Base-by-base conservation (phyloP, 768 basidiomycete genomes). In the Tricholoma saponaceum region DNA sequence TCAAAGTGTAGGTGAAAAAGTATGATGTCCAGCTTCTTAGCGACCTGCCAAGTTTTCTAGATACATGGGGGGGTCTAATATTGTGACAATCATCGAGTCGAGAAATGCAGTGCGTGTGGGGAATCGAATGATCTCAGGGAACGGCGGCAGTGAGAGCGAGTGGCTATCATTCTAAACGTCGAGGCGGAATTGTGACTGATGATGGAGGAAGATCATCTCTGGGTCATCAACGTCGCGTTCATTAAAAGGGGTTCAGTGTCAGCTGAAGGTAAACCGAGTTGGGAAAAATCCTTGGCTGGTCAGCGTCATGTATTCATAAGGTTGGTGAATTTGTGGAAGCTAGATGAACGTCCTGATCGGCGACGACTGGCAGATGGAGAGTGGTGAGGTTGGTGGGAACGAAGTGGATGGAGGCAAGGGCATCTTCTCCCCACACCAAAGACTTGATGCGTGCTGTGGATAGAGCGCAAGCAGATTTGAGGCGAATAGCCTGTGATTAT, bases 31-130 rank as follows among this genome's bases (percentile, higher is more conserved):
- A 44, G 43, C 20, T 44, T 44, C 43, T 44, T 5, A 23, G 22
- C 12, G 10, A 12, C 22, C 20, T 44, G 20, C 20, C 10, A 10
- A 23, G 12, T 23, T 44, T 44, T 20, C 43, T 44, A 44, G 20
- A 23, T 44, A 22, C 43, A 22, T 7, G 43, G 22, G 43, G 12
- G 43, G 43, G 12, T 44, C 43, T 23, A 44, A 44, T 22, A 44
- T 22, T 44, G 43, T 44, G 3, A 9, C 39, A 41, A 41, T 41
- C 39, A 46, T 46, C 12, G 23, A 46, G 44, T 46, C 44, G 2
- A 59, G 35, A 47, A 60, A 60, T 4, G 62, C 43, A 3, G 51
- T 39, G 13, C 30, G 41, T 16, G 62, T 61, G 25, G 63, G 65
- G 41, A 62, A 60, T 5, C 46, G 58, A 22, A 64, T 58, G 35